Conservation (phyloP, 2,329 filamentous ascomycete species). For the Neopestalotiopsis sp. region DNA sequence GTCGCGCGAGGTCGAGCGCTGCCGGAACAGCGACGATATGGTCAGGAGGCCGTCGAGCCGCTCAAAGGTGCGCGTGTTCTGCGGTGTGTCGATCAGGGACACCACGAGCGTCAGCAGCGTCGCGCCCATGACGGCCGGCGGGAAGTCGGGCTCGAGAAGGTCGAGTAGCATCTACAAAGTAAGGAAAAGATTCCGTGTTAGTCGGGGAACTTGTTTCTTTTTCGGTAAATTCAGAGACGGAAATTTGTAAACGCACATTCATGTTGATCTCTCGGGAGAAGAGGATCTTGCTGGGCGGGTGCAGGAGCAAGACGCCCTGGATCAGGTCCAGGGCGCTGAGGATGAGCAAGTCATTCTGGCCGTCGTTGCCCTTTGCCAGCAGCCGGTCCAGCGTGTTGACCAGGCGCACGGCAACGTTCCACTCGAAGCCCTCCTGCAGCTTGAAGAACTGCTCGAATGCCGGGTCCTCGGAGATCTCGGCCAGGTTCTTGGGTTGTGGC, state of each 20-base stretch:
- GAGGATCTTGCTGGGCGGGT: conserved; percentile 85
- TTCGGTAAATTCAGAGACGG: background rate
- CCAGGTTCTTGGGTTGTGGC: conserved; percentile 64
- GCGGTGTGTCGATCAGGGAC: conserved; percentile 82
- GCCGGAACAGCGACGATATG: conserved; percentile 91
- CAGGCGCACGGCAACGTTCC: conserved; percentile 90
- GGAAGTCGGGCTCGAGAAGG: conserved; percentile 90
- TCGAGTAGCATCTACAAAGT: conserved; percentile 78
- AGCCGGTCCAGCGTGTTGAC: conserved; percentile 86
- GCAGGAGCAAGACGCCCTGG: conserved; percentile 85
- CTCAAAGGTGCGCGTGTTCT: conserved; percentile 92
- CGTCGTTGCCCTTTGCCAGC: conserved; percentile 80
- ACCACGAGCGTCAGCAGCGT: conserved; percentile 90
- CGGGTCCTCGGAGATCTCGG: conserved; percentile 77
- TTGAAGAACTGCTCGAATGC: conserved; percentile 97
- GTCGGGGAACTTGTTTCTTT: background rate
- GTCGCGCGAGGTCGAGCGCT: conserved; percentile 80
- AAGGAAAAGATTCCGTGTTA: background rate
- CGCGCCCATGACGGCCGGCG: conserved; percentile 87
- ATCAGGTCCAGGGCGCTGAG: conserved; percentile 86
- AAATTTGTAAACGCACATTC: conserved; percentile 65
- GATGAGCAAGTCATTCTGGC: conserved; percentile 86
- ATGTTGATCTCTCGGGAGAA: conserved; percentile 92
- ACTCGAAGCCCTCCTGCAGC: conserved; percentile 95
- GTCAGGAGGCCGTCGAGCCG: conserved; percentile 88